Conservation (phyloP, 192 early-diverging fungal genomes). For the Piromyces finnis region DNA sequence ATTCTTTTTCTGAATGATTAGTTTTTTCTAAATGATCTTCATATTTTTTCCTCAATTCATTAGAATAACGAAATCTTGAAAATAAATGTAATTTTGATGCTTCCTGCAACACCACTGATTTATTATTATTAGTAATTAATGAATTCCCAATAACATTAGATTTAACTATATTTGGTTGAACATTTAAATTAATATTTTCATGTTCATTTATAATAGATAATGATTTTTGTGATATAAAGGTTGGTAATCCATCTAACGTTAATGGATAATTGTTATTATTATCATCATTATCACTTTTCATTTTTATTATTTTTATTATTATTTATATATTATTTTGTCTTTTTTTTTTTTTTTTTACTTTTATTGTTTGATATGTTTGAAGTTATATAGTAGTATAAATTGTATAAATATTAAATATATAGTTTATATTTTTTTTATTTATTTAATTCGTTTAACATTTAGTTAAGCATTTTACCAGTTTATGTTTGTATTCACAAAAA, state of each 20-base stretch:
- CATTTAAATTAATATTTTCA: not conserved
- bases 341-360: too few species aligned
- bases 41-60: not conserved
- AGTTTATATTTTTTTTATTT: too few species aligned
- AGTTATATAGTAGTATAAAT: too few species aligned
- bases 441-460: too few species aligned
- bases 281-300: not conserved
- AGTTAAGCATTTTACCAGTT: too few species aligned
- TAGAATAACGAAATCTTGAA: not conserved
- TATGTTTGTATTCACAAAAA: too few species aligned
- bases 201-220: not conserved
- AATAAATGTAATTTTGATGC: not conserved
- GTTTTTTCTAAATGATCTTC: not conserved
- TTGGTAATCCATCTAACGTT: not conserved
- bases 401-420: too few species aligned
- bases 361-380: too few species aligned
- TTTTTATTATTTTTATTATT: not conserved
- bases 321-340: too few species aligned
- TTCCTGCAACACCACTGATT: too few species aligned
- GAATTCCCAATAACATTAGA: too few species aligned
- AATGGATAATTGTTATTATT: not conserved
- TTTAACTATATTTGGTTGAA: not conserved
- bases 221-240: not conserved
- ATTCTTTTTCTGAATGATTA: not conserved
- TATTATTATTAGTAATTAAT: too few species aligned